phyloP scores from a whole-genome alignment of 306 rosid species.

The Prosopis cineraria region DNA sequence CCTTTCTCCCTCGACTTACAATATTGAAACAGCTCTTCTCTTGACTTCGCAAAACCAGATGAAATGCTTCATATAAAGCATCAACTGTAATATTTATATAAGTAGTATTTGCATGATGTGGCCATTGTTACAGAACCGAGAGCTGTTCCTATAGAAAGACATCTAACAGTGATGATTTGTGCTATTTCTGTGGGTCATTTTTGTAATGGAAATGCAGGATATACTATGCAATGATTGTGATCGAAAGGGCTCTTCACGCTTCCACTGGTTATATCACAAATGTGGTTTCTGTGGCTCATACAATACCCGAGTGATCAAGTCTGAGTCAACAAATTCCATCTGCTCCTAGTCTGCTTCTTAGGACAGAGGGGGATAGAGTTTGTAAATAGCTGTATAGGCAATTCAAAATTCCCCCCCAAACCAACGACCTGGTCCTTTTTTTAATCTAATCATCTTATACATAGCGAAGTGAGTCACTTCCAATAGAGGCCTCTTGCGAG shows the following conservation, averaged over 20 bases:
- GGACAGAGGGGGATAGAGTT: constrained; percentile 29
- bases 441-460: constrained; percentile 30
- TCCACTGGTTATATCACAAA: constrained; percentile 97
- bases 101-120: neutral
- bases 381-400: constrained; percentile 72
- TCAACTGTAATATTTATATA: neutral
- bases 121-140: neutral
- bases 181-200: constrained; percentile 24
- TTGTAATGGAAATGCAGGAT: constrained; percentile 64
- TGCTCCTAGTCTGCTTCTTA: constrained; percentile 49
- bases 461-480: constrained; percentile 22
- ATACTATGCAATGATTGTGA: constrained; percentile 92
- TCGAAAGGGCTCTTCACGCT: constrained; percentile 70
- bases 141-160: neutral
- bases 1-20: neutral
- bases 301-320: constrained; percentile 89
- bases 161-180: neutral
- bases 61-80: neutral
- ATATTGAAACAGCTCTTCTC: neutral
- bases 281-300: constrained; percentile 90
- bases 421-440: constrained; percentile 36
- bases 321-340: constrained; percentile 46
- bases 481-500: constrained; percentile 28
- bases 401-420: constrained; percentile 43
- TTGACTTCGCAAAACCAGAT: neutral